Evolutionary conservation across 768 basidiomycete species (phyloP), one percentile per base, ranked within the genome.

Genomic region (Leccinum arenicola): DNA sequence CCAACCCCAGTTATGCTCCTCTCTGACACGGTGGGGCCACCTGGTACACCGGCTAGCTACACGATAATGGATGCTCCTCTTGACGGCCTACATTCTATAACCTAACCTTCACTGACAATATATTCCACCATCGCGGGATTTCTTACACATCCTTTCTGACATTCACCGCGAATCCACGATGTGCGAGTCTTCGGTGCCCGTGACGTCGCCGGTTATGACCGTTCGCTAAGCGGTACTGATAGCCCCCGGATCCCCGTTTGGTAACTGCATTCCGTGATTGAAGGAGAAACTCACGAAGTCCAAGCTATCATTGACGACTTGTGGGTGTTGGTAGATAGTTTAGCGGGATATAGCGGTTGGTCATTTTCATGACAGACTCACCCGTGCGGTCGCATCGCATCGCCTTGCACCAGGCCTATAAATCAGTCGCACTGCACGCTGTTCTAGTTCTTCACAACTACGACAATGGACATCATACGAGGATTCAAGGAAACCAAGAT

Each of bases 391-490:
- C n/a, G 17, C 53, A 10, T 25, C 19, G 7, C 3, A 40, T 15
- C 8, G 38, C 8, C 17, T 40, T 9, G 8, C 38, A 7, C 17
- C 17, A 9, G 3, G 17, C 38, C 17, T 50, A 27, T 33, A 14
- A 31, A 21, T 57, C 40, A 12, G 17, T 12, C 50, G 40, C 3
- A 15, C 7, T 3, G 23, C 3, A 3, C 23, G 3, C 14, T 27
- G 3, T 17, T n/a, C 43, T 53, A 17, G 45, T 54, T 29, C 47
- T 19, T 36, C 50, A 45, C 35, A 12, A 15, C 49, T 3, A 35
- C 40, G 10, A 53, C 23, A 49, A 80, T 80, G 79, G 74, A 80
- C 11, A 63, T 61, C 43, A 69, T 80, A 45, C 73, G 29, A 62
- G 69, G 27, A 55, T 56, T 76, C 38, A 57, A 68, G 31, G 66